Conservation (phyloP, 345 rosid species). For the Hibiscus trionum region DNA sequence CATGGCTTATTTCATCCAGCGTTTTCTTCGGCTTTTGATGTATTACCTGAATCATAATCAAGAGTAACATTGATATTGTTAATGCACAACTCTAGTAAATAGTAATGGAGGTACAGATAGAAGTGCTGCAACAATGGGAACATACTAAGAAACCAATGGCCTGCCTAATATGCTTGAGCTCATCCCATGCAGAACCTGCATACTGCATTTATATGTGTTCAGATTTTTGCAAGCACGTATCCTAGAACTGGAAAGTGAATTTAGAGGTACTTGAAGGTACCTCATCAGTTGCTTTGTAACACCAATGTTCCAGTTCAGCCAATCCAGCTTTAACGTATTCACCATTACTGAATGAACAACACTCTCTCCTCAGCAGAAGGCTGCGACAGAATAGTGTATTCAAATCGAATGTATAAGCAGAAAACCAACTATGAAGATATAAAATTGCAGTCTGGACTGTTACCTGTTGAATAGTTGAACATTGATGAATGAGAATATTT, state of each 20-base stretch:
- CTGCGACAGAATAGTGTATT: slow-evolving; percentile 25
- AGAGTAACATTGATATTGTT: neutral
- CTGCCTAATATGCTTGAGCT: slow-evolving; percentile 89
- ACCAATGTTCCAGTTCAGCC: slow-evolving; percentile 95
- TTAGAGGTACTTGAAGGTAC: slow-evolving; percentile 25
- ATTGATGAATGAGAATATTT: slow-evolving; percentile 93
- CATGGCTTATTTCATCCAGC: slow-evolving; percentile 85
- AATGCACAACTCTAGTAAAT: neutral
- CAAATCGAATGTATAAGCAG: neutral
- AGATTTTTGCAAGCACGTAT: neutral
- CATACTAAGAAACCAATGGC: slow-evolving; percentile 90
- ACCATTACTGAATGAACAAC: slow-evolving; percentile 93
- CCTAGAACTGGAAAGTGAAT: slow-evolving; percentile 4
- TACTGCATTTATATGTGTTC: slow-evolving; percentile 38
- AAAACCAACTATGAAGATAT: neutral
- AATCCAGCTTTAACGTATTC: slow-evolving; percentile 90
- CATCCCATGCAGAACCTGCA: slow-evolving; percentile 96
- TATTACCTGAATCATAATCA: slow-evolving; percentile 50
- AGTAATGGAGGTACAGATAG: neutral
- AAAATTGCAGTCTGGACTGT: neutral
- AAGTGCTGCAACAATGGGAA: neutral
- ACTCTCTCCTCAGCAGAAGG: slow-evolving; percentile 78
- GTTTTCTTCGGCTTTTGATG: slow-evolving; percentile 94
- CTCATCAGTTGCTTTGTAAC: slow-evolving; percentile 91
- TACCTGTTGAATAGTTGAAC: slow-evolving; percentile 97